A percentile compares a stretch with the other conserved stretches of the same genome.
Evolutionary conservation across 202 grass and related monocot genomes (phyloP).

Genomic region (Schoenoplectus tabernaemontani): DNA sequence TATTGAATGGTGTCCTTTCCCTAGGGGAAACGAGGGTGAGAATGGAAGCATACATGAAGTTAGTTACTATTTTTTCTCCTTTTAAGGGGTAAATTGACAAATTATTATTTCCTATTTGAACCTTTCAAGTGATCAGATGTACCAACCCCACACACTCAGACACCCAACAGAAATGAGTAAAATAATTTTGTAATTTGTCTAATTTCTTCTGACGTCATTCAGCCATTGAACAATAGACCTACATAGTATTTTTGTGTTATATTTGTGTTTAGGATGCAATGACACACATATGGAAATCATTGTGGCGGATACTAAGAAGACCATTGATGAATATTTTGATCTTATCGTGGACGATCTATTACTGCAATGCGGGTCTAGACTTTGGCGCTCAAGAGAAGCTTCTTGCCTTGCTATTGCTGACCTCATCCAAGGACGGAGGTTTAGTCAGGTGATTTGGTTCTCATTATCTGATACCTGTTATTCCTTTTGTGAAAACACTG

Average conservation of each 20-base stretch:
- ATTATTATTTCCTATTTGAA: background rate
- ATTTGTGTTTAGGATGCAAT: slow-evolving; percentile 73
- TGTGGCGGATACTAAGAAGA: slow-evolving; percentile 77
- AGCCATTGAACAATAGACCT: background rate
- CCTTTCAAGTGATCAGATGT: background rate
- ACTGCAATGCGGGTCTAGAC: slow-evolving; percentile 89
- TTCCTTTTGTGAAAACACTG: background rate
- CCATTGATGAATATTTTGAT: slow-evolving; percentile 91
- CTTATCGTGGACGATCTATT: slow-evolving; percentile 83
- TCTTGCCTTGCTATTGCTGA: slow-evolving; percentile 97
- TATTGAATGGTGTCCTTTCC: background rate
- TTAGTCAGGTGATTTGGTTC: slow-evolving; percentile 49
- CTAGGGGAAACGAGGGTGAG: background rate
- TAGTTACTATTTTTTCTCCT: background rate
- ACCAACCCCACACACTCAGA: background rate
- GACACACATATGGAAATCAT: slow-evolving; percentile 99
- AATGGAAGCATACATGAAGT: no score
- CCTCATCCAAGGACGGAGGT: slow-evolving; percentile 89
- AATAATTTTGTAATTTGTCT: background rate
- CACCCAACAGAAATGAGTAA: background rate
- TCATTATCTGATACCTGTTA: background rate
- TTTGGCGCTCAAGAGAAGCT: slow-evolving; percentile 95
- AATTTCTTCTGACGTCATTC: background rate
- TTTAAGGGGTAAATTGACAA: background rate
- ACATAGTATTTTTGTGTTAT: background rate